Evolutionary conservation across 257 asterid species (phyloP).

Genomic region (Mitragyna speciosa): DNA sequence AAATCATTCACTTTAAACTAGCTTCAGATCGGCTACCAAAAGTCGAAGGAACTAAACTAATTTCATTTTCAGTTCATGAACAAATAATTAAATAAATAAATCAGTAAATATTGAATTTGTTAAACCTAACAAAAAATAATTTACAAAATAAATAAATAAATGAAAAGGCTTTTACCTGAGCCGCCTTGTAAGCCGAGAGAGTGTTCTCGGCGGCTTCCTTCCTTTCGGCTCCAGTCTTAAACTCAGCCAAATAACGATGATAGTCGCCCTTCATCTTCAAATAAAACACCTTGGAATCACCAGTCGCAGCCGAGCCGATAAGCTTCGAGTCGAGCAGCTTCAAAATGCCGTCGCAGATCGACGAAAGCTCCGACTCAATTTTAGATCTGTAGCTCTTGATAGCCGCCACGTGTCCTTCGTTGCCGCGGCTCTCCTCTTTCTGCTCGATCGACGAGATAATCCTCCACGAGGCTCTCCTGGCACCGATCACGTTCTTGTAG

Average conservation of each 20-base stretch:
- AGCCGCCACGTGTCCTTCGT: slow-evolving; percentile 69
- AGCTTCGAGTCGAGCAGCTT: slow-evolving; percentile 72
- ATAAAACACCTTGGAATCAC: slow-evolving; percentile 83
- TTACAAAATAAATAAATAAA: neutral
- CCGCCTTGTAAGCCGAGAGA: slow-evolving; percentile 79
- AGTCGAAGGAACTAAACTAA: neutral
- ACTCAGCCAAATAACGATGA: slow-evolving; percentile 82
- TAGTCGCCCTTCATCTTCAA: slow-evolving; percentile 94
- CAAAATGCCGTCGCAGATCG: slow-evolving; percentile 74
- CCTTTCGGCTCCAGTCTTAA: slow-evolving; percentile 64
- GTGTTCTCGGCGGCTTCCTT: slow-evolving; percentile 92
- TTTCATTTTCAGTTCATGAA: neutral
- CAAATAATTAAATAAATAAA: neutral
- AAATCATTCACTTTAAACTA: neutral
- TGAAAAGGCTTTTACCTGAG: slow-evolving; percentile 53
- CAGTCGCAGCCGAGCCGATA: slow-evolving; percentile 58
- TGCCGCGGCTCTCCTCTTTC: slow-evolving; percentile 84
- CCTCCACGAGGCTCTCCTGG: slow-evolving; percentile 78
- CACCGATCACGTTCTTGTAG: slow-evolving; percentile 82
- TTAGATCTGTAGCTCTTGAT: slow-evolving; percentile 77
- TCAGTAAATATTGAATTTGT: neutral
- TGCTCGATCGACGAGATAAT: slow-evolving; percentile 81
- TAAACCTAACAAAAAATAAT: neutral
- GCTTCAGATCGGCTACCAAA: slow-evolving; percentile 1
- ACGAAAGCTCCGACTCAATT: slow-evolving; percentile 69